Evolutionary conservation across 805 yeast genomes (phyloP).

Genomic region (Diddensiella santjacobensis): DNA sequence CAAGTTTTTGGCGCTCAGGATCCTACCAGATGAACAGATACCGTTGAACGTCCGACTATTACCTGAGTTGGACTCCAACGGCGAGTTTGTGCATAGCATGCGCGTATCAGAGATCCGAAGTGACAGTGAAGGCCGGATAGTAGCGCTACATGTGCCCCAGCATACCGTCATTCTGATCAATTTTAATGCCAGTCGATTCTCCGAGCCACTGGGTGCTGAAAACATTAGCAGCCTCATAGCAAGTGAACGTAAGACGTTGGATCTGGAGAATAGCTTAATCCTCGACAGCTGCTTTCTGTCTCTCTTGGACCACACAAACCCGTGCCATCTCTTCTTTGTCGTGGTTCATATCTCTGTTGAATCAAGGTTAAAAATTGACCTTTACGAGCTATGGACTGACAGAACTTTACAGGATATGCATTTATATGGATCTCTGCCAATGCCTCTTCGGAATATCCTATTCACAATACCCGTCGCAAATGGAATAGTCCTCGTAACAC

Average conservation of each 20-base stretch:
- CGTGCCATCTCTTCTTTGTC: conserved; percentile 6
- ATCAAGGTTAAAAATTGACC: conserved; percentile 1
- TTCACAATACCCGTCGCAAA: conserved; percentile 36
- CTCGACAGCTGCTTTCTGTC: conserved; percentile 11
- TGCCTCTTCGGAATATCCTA: conserved; percentile 40
- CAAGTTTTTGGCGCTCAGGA: neutral
- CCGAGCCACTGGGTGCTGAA: neutral
- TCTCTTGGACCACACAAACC: conserved; percentile 3
- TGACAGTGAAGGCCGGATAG: neutral
- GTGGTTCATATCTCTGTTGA: conserved; percentile 4
- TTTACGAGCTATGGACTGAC: conserved; percentile 20
- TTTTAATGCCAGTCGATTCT: neutral
- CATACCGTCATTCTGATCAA: neutral
- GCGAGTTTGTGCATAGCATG: neutral
- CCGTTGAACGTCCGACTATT: neutral
- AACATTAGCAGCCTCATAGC: neutral
- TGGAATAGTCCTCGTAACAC: conserved; percentile 40
- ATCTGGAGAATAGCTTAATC: neutral
- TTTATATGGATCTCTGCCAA: conserved; percentile 22
- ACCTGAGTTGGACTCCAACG: neutral
- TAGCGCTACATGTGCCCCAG: neutral
- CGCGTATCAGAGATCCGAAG: neutral
- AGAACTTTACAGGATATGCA: conserved; percentile 1
- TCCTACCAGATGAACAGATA: neutral
- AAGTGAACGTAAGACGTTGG: neutral